Evolutionary conservation across 176 grass and related monocot species (phyloP).

Genomic region (Luzula sylvatica): DNA sequence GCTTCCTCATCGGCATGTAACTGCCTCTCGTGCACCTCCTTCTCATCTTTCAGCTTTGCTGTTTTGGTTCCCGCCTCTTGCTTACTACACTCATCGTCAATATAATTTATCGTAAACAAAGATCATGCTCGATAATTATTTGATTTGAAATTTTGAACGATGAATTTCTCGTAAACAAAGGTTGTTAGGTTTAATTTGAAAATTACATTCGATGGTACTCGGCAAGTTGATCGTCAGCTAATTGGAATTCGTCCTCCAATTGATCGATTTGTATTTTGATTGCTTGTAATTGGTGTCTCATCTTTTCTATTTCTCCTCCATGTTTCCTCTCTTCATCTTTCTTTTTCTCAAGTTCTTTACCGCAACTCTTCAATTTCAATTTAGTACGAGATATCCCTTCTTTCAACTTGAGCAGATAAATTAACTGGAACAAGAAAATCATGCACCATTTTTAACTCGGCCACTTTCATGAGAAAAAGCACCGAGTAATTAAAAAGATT

Average conservation of each 20-base stretch:
- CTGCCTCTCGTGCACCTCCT: slow-evolving; percentile 91
- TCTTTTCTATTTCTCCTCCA: slow-evolving; percentile 51
- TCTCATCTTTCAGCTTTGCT: slow-evolving; percentile 91
- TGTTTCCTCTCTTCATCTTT: slow-evolving; percentile 88
- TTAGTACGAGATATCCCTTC: slow-evolving; percentile 82
- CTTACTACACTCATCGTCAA: slow-evolving; percentile 35
- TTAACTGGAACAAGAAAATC: slow-evolving; percentile 52
- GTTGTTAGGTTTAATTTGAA: slow-evolving; percentile 5
- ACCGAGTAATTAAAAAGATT: background rate
- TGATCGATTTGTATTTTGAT: slow-evolving; percentile 48
- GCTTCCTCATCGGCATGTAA: slow-evolving; percentile 86
- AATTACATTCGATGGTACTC: slow-evolving; percentile 92
- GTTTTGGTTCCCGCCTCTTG: slow-evolving; percentile 94
- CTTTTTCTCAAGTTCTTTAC: slow-evolving; percentile 86
- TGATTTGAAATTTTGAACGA: no score
- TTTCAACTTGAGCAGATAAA: slow-evolving; percentile 79
- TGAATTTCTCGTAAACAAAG: background rate
- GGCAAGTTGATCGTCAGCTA: slow-evolving; percentile 74
- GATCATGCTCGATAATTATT: no score
- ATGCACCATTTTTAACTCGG: background rate
- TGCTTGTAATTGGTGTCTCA: slow-evolving; percentile 62
- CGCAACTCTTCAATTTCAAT: slow-evolving; percentile 94
- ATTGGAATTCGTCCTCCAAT: slow-evolving; percentile 66
- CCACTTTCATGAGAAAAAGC: no score
- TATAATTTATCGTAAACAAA: no score